A percentile compares a stretch with the other conserved stretches of the same genome.
Conservation (phyloP, 352 stramenopile genomes). For the Phytophthora hibernalis region DNA sequence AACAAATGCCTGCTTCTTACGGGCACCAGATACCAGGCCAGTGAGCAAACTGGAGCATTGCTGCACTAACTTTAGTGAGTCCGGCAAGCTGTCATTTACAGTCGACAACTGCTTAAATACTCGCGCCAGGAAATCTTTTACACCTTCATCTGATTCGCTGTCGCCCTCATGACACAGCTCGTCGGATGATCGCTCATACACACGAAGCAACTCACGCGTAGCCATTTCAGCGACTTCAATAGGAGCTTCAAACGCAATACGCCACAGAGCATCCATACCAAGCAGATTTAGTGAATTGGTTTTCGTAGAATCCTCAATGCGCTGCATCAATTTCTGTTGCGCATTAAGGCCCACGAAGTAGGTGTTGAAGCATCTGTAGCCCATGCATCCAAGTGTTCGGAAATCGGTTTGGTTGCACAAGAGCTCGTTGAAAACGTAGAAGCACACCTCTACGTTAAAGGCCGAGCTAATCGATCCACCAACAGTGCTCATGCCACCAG, state of each 20-base stretch:
- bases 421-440: conserved; percentile 86
- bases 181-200: conserved; percentile 74
- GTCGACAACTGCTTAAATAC: conserved; percentile 77
- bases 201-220: conserved; percentile 78
- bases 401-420: conserved; percentile 86
- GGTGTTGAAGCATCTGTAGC: conserved; percentile 90
- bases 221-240: conserved; percentile 81
- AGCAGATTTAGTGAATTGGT: conserved; percentile 51
- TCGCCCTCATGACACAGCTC: conserved; percentile 19
- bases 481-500: conserved; percentile 26
- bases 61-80: conserved; percentile 75
- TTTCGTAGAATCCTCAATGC: conserved; percentile 17
- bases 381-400: conserved; percentile 66
- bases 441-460: conserved; percentile 80
- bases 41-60: conserved; percentile 79
- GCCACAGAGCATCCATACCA: conserved; percentile 86
- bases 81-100: conserved; percentile 53
- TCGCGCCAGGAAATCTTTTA: conserved; percentile 84
- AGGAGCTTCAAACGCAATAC: conserved; percentile 81
- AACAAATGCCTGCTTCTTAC: conserved; percentile 59
- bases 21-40: conserved; percentile 65
- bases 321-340: conserved; percentile 50
- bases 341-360: conserved; percentile 87
- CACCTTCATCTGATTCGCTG: conserved; percentile 39
- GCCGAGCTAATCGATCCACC: conserved; percentile 68